Evolutionary conservation across 441 rosid species (phyloP).

Genomic region (Populus tomentosa): DNA sequence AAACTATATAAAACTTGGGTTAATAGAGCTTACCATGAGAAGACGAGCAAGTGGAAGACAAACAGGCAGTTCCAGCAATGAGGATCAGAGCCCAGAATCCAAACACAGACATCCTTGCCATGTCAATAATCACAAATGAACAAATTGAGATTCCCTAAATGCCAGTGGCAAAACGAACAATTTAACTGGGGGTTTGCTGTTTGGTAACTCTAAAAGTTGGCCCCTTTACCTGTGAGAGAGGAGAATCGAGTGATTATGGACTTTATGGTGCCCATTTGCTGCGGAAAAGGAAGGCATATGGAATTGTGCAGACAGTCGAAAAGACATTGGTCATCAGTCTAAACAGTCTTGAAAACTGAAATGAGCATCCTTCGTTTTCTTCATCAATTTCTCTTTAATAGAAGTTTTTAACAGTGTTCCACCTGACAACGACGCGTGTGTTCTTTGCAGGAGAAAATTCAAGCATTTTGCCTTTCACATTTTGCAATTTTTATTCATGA

Average conservation of each 20-base stretch:
- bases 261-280: not conserved
- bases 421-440: not conserved
- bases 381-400: not conserved
- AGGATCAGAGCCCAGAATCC: not conserved
- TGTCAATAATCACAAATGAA: not conserved
- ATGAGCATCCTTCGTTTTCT: not conserved
- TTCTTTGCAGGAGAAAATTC: not conserved
- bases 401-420: not conserved
- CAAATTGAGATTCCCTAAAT: not conserved
- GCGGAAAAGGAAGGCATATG: not conserved
- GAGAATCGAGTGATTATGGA: not conserved
- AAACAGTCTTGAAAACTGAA: not conserved
- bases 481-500: not conserved
- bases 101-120: not conserved
- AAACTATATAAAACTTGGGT: not conserved
- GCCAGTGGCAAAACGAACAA: not conserved
- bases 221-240: too few species aligned
- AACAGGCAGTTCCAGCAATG: not conserved
- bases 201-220: not conserved
- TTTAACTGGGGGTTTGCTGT: not conserved
- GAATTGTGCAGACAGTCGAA: not conserved
- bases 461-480: not conserved
- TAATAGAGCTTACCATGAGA: not conserved
- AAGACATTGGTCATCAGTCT: not conserved
- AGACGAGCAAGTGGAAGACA: not conserved